Base-by-base conservation (phyloP, 164 flowering plant species). In the Magnolia sinica region DNA sequence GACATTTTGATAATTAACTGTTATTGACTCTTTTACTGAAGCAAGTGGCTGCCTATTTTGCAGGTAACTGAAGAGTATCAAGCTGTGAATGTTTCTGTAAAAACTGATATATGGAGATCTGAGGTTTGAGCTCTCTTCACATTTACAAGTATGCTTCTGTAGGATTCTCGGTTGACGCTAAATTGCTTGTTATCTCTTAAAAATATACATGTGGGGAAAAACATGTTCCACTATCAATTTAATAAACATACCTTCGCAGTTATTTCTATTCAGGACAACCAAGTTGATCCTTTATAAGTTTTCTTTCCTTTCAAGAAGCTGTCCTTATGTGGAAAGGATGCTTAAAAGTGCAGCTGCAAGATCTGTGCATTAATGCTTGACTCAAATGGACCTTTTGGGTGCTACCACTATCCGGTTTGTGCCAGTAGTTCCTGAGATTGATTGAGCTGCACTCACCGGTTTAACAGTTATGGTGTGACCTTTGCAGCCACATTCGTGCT, bases 51-150 rank as follows among this genome's bases (percentile, higher is more conserved):
- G 22, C 59, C 37, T 74, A n/a, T 84, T 73, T 79, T 88, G 81
- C 77, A 96, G 99, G 91, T 87, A n/a, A 89, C 90, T 49, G 95
- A 91, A 74, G 98, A 94, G 64, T 91, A 86, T 77, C 98, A 92
- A 73, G 93, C 92, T 31, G 99, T 96, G 63, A 92, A 91, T 81
- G 97, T 96, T 65, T 89, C 93, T 71, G 92, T 96, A 75, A 90
- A 87, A 79, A 81, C 85, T 76, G 96, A 91, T 81, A 80, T 71
- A 22, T 87, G 88, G 82, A 86, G 84, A 83, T 79, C 91, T 66
- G 94, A 95, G 98, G 99, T 95, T 58, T 81, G 86, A 70, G 73
- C 73, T 70, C 74, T 78, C 45, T 61, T 76, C 23, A 16, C 70
- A 45, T n/a, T 50, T 27, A 14, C 49, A n/a, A 49, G 23, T 49